Evolutionary conservation across 306 rosid genomes (phyloP), one percentile per base, ranked within the genome.

Genomic region (Quercus glauca): DNA sequence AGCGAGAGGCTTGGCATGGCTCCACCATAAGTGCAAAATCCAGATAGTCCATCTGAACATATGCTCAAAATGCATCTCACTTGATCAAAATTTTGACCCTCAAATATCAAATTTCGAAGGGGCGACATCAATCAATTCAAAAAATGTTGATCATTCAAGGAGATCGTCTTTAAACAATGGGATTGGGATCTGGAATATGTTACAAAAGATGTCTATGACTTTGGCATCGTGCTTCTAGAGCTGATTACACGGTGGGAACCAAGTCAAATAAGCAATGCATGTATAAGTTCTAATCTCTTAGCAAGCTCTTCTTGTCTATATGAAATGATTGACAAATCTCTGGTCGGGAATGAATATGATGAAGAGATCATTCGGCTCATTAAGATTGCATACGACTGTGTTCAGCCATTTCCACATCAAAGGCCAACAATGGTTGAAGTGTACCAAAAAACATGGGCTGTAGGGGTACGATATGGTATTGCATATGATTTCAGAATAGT

Each of bases 361-460:
- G 64, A 17, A 58, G 83, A 82, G 20, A 73, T 82, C 9, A 76
- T 60, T 64, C 33, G 21, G 31, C 73, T 84, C n/a, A 19, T 79
- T 57, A 19, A 20, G 19, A 55, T 73, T 19, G 74, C 45, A 21
- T 52, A 41, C 0, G 29, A 79, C 7, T 79, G 74, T 52, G 68
- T 65, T 5, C 74, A 73, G 23, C 69, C 73, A 19, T 9, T 51
- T 64, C 68, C 78, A 20, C 17, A 21, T 64, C 49, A 63, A 37
- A 80, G 83, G 74, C 67, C 83, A 52, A 51, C 78, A 35, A 73
- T 80, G 83, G 78, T 80, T 53, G 29, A 80, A 63, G 78, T 55
- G 10, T 79, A 73, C 68, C 35, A 31, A 26, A 78, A n/a, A 12
- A 25, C 83, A 60, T 64, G 23, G 35, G 37, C 17, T 21, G 2